Evolutionary conservation across 78 protist species (phyloP).

Genomic region (Pigoraptor vietnamica): DNA sequence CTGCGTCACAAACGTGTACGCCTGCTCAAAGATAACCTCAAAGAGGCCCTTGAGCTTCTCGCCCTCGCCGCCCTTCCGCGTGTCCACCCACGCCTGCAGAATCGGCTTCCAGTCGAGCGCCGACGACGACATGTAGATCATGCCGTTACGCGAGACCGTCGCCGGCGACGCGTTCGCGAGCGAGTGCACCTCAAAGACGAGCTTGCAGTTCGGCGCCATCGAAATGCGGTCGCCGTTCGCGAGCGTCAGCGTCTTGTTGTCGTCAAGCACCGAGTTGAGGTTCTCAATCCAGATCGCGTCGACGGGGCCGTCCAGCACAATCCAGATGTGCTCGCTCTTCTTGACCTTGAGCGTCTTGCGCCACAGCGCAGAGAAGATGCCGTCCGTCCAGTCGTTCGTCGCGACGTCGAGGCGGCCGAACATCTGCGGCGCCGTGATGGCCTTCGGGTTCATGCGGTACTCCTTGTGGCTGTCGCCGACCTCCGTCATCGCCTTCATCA

Average conservation of each 20-base stretch:
- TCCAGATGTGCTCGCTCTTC: constrained; percentile 91
- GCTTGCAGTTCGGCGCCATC: constrained; percentile 70
- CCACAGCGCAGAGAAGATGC: constrained; percentile 85
- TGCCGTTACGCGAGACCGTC: constrained; percentile 74
- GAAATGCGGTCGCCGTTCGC: constrained; percentile 97
- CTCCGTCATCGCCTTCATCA: constrained; percentile 70
- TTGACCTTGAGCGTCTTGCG: constrained; percentile 74
- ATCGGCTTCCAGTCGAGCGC: constrained; percentile 65
- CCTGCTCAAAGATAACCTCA: not conserved
- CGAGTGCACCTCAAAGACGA: constrained; percentile 65
- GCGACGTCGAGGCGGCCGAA: constrained; percentile 91
- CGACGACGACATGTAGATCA: constrained; percentile 54
- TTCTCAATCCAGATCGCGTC: constrained; percentile 99
- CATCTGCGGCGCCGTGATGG: constrained; percentile 87
- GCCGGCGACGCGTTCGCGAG: constrained; percentile 73
- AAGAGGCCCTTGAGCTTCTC: constrained; percentile 46
- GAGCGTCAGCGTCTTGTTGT: constrained; percentile 94
- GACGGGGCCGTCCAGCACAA: constrained; percentile 97
- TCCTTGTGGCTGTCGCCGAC: constrained; percentile 30
- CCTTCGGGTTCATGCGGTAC: constrained; percentile 94
- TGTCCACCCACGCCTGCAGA: constrained; percentile 73
- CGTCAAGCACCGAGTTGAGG: constrained; percentile 95
- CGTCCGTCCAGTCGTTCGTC: constrained; percentile 98
- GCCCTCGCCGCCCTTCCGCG: constrained; percentile 1
- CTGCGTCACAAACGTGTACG: not conserved